Evolutionary conservation across 805 yeast species (phyloP).

Genomic region (Metschnikowia anglica): DNA sequence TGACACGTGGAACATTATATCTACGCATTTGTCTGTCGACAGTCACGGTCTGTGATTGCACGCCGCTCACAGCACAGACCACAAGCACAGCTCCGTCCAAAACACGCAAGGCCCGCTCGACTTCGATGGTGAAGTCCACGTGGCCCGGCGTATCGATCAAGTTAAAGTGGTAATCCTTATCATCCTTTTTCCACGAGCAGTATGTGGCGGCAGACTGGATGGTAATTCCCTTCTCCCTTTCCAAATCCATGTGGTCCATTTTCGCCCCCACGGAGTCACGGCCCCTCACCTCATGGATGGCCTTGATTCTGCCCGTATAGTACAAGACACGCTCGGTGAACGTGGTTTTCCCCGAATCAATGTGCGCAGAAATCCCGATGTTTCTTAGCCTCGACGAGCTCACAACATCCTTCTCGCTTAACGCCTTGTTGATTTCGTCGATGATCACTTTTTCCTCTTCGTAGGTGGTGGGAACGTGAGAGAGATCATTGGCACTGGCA

Average conservation of each 20-base stretch:
- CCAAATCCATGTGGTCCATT: conserved; percentile 99
- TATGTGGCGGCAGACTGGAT: conserved; percentile 98
- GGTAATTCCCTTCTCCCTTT: conserved; percentile 97
- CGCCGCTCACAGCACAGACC: conserved; percentile 98
- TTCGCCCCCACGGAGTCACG: conserved; percentile 98
- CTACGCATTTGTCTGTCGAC: conserved; percentile 99
- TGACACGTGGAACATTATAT: conserved; percentile 93
- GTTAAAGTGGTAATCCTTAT: conserved; percentile 76
- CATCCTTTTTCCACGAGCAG: conserved; percentile 88
- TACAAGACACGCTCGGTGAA: conserved; percentile 95
- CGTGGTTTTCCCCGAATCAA: conserved; percentile 97
- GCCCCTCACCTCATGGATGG: conserved; percentile 96
- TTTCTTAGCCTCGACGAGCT: conserved; percentile 71
- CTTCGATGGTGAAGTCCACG: conserved; percentile 98
- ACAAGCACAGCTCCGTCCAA: conserved; percentile 97
- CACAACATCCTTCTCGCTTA: conserved; percentile 52
- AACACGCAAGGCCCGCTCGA: conserved; percentile 97
- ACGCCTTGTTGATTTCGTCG: conserved; percentile 51
- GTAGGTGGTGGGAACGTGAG: conserved; percentile 43
- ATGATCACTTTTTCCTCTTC: conserved; percentile 73
- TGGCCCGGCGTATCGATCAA: conserved; percentile 98
- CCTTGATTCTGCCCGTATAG: conserved; percentile 95
- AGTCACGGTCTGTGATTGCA: conserved; percentile 97
- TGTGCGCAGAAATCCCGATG: conserved; percentile 97
- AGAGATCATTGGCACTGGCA: conserved; percentile 12